Conservation (phyloP, 2,329 filamentous ascomycete genomes). For the Mycocentrospora acerina region DNA sequence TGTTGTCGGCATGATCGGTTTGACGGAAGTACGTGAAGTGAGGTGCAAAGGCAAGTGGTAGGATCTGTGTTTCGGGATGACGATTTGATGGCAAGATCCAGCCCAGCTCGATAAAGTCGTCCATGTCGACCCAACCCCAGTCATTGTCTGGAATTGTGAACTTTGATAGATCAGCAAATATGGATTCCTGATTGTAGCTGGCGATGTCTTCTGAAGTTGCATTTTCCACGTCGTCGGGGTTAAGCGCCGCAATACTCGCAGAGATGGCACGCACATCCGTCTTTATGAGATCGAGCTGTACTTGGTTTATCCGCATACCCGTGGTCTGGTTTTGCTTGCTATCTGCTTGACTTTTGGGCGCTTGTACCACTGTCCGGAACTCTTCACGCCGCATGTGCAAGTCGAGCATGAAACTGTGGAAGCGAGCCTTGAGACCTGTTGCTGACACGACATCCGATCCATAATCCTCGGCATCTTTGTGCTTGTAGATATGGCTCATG, state of each 20-base stretch:
- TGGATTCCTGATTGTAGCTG: constrained; percentile 54
- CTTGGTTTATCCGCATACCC: constrained; percentile 93
- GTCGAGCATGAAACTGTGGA: constrained; percentile 97
- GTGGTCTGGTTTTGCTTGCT: constrained; percentile 80
- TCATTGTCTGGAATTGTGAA: constrained; percentile 97
- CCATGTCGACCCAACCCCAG: constrained; percentile 97
- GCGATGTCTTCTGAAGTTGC: constrained; percentile 64
- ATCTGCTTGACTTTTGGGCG: constrained; percentile 53
- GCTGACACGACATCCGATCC: constrained; percentile 77
- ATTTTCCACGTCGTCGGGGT: constrained; percentile 70
- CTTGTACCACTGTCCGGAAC: constrained; percentile 79
- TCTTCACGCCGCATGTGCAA: constrained; percentile 92
- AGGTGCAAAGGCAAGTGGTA: constrained; percentile 90
- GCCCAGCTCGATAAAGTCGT: constrained; percentile 96
- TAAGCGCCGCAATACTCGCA: constrained; percentile 81
- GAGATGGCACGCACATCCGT: constrained; percentile 93
- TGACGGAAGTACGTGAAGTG: constrained; percentile 96
- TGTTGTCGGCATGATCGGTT: constrained; percentile 83
- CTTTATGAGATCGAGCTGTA: constrained; percentile 86
- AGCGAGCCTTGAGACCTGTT: constrained; percentile 91
- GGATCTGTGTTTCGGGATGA: constrained; percentile 89
- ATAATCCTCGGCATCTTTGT: constrained; percentile 91
- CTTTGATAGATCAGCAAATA: constrained; percentile 67
- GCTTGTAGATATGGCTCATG: constrained; percentile 96
- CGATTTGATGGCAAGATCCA: constrained; percentile 90